Evolutionary conservation across 129 eudicot species (phyloP), one percentile per base, ranked within the genome.

Genomic region (Silybum marianum): DNA sequence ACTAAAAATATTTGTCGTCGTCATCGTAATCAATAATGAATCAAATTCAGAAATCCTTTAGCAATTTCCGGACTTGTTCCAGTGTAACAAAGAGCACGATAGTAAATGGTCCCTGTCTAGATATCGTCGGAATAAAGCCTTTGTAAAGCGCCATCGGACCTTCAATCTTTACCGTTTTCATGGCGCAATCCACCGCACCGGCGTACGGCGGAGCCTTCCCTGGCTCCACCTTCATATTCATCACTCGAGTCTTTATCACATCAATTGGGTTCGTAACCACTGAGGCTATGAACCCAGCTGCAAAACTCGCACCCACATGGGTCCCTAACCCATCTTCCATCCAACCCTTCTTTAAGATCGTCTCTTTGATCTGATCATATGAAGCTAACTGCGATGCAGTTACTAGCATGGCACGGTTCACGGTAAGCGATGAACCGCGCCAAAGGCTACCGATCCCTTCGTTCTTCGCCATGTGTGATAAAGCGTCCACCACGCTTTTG

Each of bases 341-440:
- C 85, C 84, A 12, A 2, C 82, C 82, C 4, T 82, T 84, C 0
- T 77, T 84, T 3, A 93, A 58, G 0, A 93, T 90, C 13, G 71
- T 73, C 76, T 93, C 98, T 82, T 93, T 93, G 80, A 93, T 73
- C 80, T 93, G 91, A 76, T 93, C 98, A 28, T 93, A 93, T 18
- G 98, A 90, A 1, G 98, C 98, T 14, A 93, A 54, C 69, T 93
- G 98, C 0, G 97, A 91, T 3, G 98, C 97, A 0, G 98, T 93
- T 32, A 93, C 98, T 0, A 93, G 81, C 98, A 93, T 93, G 2
- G 98, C 98, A 18, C 98, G 97, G 91, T 93, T 91, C 95, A 93
- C 98, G 7, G 98, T 93, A 36, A 93, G 97, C 1, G 95, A 85
- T 28, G 98, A 91, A 23, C 98, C 98, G 75, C 98, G 97, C 97